Conservation (phyloP, 176 grass and related monocot species). For the Avena insularis region DNA sequence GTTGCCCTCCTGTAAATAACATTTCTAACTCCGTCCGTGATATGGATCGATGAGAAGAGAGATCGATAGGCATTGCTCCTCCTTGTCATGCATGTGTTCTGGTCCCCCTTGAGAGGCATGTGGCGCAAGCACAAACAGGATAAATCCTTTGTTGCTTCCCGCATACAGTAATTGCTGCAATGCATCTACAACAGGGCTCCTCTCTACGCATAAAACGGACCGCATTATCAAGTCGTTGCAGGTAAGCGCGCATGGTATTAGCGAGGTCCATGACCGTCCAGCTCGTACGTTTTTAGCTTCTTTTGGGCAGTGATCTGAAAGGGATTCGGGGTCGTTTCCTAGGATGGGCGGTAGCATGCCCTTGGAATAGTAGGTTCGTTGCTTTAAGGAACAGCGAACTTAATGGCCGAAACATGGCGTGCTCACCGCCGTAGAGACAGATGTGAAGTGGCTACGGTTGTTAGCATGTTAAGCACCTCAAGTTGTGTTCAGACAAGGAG, state of each 20-base stretch:
- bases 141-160: constrained; percentile 36
- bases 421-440: constrained; percentile 23
- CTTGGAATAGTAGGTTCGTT: background rate
- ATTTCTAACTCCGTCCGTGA: no score
- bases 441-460: constrained; percentile 10
- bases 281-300: background rate
- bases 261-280: background rate
- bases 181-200: constrained; percentile 13
- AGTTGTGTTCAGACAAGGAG: constrained; percentile 7
- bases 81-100: background rate
- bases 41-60: no score
- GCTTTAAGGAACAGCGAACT: constrained; percentile 12
- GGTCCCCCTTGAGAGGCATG: constrained; percentile 44
- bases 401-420: constrained; percentile 37
- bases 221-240: constrained; percentile 9
- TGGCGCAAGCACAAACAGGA: constrained; percentile 36
- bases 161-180: constrained; percentile 23
- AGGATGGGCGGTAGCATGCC: background rate
- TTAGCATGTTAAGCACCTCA: background rate
- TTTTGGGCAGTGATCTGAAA: constrained; percentile 29
- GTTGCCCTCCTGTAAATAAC: no score
- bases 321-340: constrained; percentile 25
- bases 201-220: constrained; percentile 33
- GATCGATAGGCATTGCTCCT: background rate
- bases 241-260: background rate